Base-by-base conservation (phyloP, 116 monocot genomes). In the Dioscorea cayenensis region DNA sequence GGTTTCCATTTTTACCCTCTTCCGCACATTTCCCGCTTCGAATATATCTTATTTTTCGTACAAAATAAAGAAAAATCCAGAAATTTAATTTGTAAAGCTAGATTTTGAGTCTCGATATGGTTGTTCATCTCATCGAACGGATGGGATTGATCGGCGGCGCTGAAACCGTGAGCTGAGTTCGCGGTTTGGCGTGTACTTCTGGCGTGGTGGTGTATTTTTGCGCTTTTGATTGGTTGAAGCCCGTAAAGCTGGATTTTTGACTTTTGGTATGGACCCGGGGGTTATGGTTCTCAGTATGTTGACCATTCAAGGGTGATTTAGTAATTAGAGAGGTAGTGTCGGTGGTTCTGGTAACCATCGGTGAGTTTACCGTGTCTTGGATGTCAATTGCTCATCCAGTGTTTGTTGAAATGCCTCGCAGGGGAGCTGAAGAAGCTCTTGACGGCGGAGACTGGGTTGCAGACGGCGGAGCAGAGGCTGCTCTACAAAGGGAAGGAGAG, bases 351-450 rank as follows among this genome's bases (percentile, higher is more conserved):
- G 55, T 55, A 55, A 55, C 14, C n/a, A 5, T 12, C 0, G 19
- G 16, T 55, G 55, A 55, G 14, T 12, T 55, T 55, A 55, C 55
- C 55, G 55, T 16, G 51, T n/a, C 18, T 18, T 12, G 5, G 14
- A 55, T 55, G 55, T 10, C 55, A 16, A 16, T 55, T 55, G 55
- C 55, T 55, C 55, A 55, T 2, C 13, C 3, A 55, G 19, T 55
- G 55, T 55, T 55, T 55, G 62, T 62, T 62, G 62, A 27, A 17
- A 62, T 62, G 62, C 62, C 7, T 3, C 67, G 49, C 58, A 93
- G 93, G 87, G 48, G 87, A 93, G 29, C 64, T 93, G 78, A 93
- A 93, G 83, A 93, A 87, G 77, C 48, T 87, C 4, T 68, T 93
- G 22, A 64, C 72, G 38, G 37, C 55, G 18, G 83, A 81, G 75